Base-by-base conservation (phyloP, 2,329 filamentous ascomycete genomes). In the Microdochium paspali region DNA sequence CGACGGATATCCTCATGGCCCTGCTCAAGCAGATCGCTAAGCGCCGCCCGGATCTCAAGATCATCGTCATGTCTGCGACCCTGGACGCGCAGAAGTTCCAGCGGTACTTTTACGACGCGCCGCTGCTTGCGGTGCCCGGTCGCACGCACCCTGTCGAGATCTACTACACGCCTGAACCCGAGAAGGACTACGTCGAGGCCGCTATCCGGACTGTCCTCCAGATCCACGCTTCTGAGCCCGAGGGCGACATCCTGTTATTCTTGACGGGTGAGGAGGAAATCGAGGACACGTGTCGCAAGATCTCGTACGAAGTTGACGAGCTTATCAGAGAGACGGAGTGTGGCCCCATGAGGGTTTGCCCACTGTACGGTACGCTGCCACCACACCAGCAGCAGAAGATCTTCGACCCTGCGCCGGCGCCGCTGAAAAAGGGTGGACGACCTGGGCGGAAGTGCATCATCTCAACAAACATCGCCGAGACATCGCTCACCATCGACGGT, bases 21-120 rank as follows among this genome's bases (percentile, higher is more conserved):
- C 76, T 98, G 50, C 73, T 98, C 51, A 98, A 98, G 72, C 87
- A 95, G 62, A 84, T 97, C 39, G 82, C 90, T 28, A 68, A 76
- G 57, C 81, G 90, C 58, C 79, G 93, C 50, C 79, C 87, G 3
- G 93, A 98, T 65, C 75, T 98, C 60, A 98, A 98, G 73, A 87
- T 98, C 61, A 93, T 98, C 61, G 93, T 98, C 76, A 98, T 97
- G 83, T 97, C 91, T 62, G 93, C 93, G 51, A 98, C 93, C 10
- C 79, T 98, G 47, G 93, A 98, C 69, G 93, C 93, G 4, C 85
- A 95, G 62, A 98, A 98, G 69, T 98, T 98, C 65, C 93, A 97
- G 67, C 84, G 83, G 51, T 98, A 98, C 71, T 98, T 98, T 73
- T 87, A 90, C 69, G 82, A 95, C 58, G 93, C 93, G 4, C 93